Evolutionary conservation across 169 alveolate genomes (phyloP).

Genomic region (Eimeria sp.): DNA sequence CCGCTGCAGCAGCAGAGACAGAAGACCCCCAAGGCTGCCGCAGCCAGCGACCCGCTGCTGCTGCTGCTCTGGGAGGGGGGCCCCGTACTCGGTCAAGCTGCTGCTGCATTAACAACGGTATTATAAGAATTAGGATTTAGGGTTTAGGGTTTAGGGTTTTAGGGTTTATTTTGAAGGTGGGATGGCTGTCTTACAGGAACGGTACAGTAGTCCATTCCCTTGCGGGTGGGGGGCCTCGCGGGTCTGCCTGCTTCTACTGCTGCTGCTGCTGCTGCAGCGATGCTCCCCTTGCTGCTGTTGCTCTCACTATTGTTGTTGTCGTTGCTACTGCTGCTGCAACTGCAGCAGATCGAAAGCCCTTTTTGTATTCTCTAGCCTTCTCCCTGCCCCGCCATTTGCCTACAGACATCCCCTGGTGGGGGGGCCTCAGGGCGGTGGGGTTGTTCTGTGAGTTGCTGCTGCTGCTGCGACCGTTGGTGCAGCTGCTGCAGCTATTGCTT

Average conservation of each 20-base stretch:
- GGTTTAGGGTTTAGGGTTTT: slow-evolving; percentile 41
- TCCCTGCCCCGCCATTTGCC: background rate
- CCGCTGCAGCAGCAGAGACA: slow-evolving; percentile 1
- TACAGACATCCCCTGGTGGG: background rate
- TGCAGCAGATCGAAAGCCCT: background rate
- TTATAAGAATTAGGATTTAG: background rate
- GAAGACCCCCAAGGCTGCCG: slow-evolving; percentile 23
- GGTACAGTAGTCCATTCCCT: background rate
- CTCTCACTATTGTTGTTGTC: background rate
- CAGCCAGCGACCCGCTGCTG: slow-evolving; percentile 16
- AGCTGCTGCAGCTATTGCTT: background rate
- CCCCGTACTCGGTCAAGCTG: background rate
- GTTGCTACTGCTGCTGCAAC: slow-evolving; percentile 13
- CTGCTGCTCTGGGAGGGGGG: slow-evolving; percentile 39
- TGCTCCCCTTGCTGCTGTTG: slow-evolving; percentile 8
- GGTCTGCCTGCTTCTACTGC: slow-evolving; percentile 20
- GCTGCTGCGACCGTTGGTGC: background rate
- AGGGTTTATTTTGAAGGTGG: background rate
- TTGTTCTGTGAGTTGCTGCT: background rate
- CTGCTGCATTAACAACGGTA: background rate
- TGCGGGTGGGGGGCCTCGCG: slow-evolving; percentile 24
- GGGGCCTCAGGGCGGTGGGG: slow-evolving; percentile 19
- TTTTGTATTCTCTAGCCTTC: background rate
- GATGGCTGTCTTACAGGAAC: too few relatives aligned
- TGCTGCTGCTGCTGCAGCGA: slow-evolving; percentile 11